phyloP scores from a whole-genome alignment of 1,139 yeast genomes.

The Groenewaldozyma auringiensis region DNA sequence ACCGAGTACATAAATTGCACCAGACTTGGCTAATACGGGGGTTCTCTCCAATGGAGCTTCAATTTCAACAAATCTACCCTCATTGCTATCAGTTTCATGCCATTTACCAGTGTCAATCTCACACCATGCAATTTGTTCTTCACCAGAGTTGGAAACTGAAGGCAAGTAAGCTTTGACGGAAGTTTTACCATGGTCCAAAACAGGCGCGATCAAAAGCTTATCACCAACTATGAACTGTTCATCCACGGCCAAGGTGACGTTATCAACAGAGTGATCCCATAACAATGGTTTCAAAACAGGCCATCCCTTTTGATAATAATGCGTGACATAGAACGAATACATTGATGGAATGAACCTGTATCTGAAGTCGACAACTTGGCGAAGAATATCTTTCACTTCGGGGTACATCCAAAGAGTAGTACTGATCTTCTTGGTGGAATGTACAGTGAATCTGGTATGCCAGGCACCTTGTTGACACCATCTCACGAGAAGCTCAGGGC shows the following conservation, averaged over 20 bases:
- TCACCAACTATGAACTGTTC: slow-evolving; percentile 18
- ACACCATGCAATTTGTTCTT: slow-evolving; percentile 9
- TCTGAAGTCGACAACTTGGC: slow-evolving; percentile 13
- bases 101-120: slow-evolving; percentile 11
- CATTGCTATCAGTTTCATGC: slow-evolving; percentile 6
- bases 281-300: slow-evolving; percentile 15
- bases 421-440: slow-evolving; percentile 11
- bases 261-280: slow-evolving; percentile 18
- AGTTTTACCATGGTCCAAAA: slow-evolving; percentile 12
- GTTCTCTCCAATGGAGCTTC: slow-evolving; percentile 10
- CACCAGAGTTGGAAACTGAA: slow-evolving; percentile 2
- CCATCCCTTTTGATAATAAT: slow-evolving; percentile 11
- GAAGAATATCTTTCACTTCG: slow-evolving; percentile 14
- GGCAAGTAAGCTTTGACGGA: slow-evolving; percentile 29
- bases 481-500: slow-evolving; percentile 16
- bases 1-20: slow-evolving; percentile 10
- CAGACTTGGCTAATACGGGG: slow-evolving; percentile 10
- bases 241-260: slow-evolving; percentile 9
- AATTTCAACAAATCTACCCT: slow-evolving; percentile 7
- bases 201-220: slow-evolving; percentile 17
- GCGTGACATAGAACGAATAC: slow-evolving; percentile 14
- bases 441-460: slow-evolving; percentile 18
- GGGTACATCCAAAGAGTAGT: slow-evolving; percentile 18
- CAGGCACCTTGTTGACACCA: slow-evolving; percentile 19
- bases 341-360: slow-evolving; percentile 17